Evolutionary conservation across 345 rosid species (phyloP).

Genomic region (Eutrema heterophyllum): DNA sequence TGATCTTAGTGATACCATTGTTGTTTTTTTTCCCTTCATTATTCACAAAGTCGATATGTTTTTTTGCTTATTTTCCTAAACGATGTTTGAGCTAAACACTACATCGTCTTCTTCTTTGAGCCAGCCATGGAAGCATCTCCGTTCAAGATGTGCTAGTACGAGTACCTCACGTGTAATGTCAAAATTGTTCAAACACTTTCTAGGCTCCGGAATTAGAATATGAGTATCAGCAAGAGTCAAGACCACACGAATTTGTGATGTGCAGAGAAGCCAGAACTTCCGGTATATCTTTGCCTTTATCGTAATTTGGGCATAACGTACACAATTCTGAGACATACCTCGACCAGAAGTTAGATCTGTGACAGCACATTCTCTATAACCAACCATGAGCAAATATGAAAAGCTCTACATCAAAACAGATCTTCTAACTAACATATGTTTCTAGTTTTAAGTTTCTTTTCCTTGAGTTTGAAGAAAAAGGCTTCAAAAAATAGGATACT

Average conservation of each 20-base stretch:
- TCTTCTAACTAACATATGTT: constrained; percentile 9
- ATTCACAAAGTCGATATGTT: neutral
- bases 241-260: neutral
- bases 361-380: neutral
- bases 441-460: neutral
- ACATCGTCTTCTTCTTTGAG: neutral
- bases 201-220: neutral
- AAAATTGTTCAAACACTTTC: neutral
- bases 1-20: neutral
- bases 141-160: no score
- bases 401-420: constrained; percentile 14
- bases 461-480: neutral
- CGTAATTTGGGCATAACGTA: neutral
- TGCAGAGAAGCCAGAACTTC: neutral
- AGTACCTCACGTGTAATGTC: neutral
- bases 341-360: neutral
- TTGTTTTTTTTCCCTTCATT: neutral
- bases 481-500: constrained; percentile 36
- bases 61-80: neutral
- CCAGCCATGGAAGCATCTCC: neutral
- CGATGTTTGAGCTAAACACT: neutral
- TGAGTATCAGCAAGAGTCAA: neutral
- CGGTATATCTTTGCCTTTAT: neutral
- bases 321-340: neutral
- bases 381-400: neutral